Conservation (phyloP, 495 filamentous ascomycete species). For the Corynascus novoguineensis region DNA sequence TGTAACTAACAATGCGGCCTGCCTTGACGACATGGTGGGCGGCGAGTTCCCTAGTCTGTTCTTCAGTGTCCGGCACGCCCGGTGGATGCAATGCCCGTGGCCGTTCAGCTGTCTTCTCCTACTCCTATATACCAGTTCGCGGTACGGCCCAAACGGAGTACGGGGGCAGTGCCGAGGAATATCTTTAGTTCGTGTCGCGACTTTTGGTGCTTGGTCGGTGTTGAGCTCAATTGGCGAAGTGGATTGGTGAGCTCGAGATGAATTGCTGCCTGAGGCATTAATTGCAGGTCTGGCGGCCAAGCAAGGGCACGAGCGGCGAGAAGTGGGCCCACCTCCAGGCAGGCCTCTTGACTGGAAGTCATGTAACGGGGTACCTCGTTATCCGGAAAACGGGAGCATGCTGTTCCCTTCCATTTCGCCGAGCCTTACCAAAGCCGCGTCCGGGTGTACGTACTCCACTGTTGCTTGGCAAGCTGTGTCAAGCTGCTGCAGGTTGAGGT, state of each 20-base stretch:
- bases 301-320: no score
- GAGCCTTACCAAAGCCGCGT: constrained; percentile 6
- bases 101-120: neutral
- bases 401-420: constrained; percentile 17
- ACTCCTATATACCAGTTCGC: neutral
- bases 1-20: constrained; percentile 43
- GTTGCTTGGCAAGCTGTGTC: constrained; percentile 7
- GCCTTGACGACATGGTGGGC: constrained; percentile 42
- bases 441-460: neutral
- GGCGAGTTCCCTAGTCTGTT: neutral
- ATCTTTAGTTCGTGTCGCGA: constrained; percentile 12
- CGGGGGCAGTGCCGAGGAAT: neutral
- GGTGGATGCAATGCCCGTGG: neutral
- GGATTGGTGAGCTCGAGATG: constrained; percentile 12
- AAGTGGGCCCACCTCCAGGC: no score
- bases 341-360: no score
- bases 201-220: constrained; percentile 5
- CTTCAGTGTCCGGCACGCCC: neutral
- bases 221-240: constrained; percentile 22
- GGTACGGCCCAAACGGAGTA: neutral
- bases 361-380: neutral
- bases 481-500: constrained; percentile 26
- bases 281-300: no score
- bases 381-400: neutral
- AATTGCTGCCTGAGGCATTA: constrained; percentile 18